Evolutionary conservation across 345 rosid species (phyloP).

Genomic region (Geranium brycei): DNA sequence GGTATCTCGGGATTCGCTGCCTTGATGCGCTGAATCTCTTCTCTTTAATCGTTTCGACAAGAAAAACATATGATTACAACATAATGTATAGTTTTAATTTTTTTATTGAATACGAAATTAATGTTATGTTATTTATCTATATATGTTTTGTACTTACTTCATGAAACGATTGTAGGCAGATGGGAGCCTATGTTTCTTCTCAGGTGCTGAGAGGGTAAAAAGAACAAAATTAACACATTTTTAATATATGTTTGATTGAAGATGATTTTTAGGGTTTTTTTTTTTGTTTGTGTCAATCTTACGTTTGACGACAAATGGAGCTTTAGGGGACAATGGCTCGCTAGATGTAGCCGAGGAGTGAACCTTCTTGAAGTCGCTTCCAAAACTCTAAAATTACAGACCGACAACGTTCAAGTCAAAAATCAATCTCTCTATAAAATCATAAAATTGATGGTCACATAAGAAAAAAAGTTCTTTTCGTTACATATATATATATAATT

Average conservation of each 20-base stretch:
- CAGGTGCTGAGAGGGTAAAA: conserved; percentile 51
- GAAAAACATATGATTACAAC: background rate
- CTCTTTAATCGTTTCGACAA: conserved; percentile 29
- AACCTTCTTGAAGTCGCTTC: conserved; percentile 48
- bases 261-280: too few species aligned
- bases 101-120: background rate
- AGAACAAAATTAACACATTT: background rate
- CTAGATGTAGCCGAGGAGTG: conserved; percentile 56
- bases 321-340: conserved; percentile 68
- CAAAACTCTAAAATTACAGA: conserved; percentile 24
- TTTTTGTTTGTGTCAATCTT: conserved; percentile 2
- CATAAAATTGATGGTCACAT: too few species aligned
- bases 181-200: conserved; percentile 98
- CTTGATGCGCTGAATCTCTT: conserved; percentile 97
- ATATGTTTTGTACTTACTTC: conserved; percentile 40
- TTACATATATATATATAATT: background rate
- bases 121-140: background rate
- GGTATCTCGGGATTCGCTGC: conserved; percentile 91
- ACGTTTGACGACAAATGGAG: conserved; percentile 91
- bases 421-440: too few species aligned
- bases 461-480: too few species aligned
- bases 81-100: background rate
- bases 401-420: background rate
- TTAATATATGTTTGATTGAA: background rate
- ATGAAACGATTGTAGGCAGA: conserved; percentile 97